These are phyloP conservation scores for Diaporthe vaccinii DNA, from an alignment of 2,329 filamentous ascomycete genomes.

Conservation along the genomic window DNA sequence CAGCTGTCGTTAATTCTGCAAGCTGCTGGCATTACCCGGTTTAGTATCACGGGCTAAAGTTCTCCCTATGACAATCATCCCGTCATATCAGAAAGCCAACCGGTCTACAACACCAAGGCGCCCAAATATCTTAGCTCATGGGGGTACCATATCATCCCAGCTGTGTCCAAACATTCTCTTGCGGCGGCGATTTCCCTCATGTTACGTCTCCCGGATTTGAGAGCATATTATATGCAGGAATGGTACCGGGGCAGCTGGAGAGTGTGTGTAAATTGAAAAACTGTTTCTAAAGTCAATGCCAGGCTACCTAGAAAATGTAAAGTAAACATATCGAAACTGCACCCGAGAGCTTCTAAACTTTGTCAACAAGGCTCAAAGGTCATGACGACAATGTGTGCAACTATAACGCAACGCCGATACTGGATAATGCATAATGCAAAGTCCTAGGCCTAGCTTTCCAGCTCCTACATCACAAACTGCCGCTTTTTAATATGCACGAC, in stretches of 20 bases:
- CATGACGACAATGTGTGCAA: neutral
- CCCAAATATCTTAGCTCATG: neutral
- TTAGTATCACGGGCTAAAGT: neutral
- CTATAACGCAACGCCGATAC: neutral
- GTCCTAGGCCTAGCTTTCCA: too few species aligned
- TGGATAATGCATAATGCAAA: too few species aligned
- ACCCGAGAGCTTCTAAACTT: neutral
- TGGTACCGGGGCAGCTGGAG: too few species aligned
- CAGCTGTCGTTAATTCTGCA: neutral
- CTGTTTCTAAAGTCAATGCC: neutral
- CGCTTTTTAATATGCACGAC: constrained; percentile 39
- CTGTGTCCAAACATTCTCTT: neutral
- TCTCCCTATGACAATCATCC: neutral
- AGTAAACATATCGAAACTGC: neutral
- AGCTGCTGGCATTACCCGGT: neutral
- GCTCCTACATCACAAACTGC: neutral
- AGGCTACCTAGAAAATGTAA: neutral
- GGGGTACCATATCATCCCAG: neutral
- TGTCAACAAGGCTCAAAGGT: too few species aligned
- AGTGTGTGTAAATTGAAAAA: neutral
- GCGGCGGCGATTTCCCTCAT: too few species aligned
- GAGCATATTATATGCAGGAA: neutral
- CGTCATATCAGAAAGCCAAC: neutral
- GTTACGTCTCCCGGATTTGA: neutral
- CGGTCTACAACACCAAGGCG: neutral